Evolutionary conservation across 345 rosid species (phyloP).

Genomic region (Linum lewisii): DNA sequence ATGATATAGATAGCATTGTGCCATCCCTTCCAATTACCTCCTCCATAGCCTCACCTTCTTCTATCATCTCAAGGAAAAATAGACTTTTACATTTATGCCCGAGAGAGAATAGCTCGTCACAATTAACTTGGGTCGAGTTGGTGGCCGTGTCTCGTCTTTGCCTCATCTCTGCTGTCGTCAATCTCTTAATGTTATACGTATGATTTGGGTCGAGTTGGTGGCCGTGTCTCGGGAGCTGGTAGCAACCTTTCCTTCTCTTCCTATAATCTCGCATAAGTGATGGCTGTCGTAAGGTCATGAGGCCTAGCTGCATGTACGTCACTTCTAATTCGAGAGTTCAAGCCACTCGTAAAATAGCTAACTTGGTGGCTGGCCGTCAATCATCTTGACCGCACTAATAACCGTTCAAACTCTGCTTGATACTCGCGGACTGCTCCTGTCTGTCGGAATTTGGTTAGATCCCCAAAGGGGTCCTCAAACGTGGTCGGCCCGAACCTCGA

Average conservation of each 20-base stretch:
- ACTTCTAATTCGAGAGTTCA: neutral
- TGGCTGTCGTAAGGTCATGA: neutral
- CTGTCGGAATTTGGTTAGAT: slow-evolving; percentile 10
- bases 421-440: slow-evolving; percentile 1
- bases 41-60: too few species aligned
- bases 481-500: neutral
- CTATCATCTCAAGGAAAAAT: too few species aligned
- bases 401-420: slow-evolving; percentile 1
- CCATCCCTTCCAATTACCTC: too few species aligned
- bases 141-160: too few species aligned
- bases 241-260: neutral
- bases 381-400: neutral
- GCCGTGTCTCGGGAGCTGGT: too few species aligned
- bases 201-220: too few species aligned
- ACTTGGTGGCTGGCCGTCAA: slow-evolving; percentile 1
- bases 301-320: neutral
- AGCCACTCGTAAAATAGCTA: slow-evolving; percentile 4
- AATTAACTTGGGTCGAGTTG: too few species aligned
- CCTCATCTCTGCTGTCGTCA: too few species aligned
- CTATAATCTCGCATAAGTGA: neutral
- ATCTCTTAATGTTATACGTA: too few species aligned
- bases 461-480: neutral
- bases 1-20: too few species aligned
- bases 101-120: too few species aligned
- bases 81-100: too few species aligned